A percentile compares a stretch with the other conserved stretches of the same genome.
These are phyloP conservation scores for Olyra latifolia DNA, from an alignment of 176 grass and related monocot genomes.

Conservation along the genomic window DNA sequence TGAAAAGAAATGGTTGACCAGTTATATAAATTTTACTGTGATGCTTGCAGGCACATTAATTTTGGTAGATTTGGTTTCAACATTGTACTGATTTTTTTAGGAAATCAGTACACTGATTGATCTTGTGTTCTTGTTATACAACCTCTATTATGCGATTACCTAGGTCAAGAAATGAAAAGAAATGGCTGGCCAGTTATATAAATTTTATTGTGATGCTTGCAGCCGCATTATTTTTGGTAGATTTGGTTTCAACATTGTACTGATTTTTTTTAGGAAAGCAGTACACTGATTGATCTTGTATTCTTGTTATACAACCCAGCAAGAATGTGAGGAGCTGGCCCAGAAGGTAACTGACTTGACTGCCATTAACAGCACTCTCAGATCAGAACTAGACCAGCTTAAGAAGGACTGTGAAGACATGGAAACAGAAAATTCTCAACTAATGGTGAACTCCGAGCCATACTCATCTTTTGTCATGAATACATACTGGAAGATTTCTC, in stretches of 20 bases:
- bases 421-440: constrained; percentile 55
- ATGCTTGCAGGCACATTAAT: not conserved
- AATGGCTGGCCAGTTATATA: not conserved
- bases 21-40: not conserved
- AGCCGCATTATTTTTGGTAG: not conserved
- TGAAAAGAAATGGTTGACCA: not conserved
- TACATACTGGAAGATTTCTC: not conserved
- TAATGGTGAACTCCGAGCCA: constrained; percentile 41
- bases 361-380: constrained; percentile 33
- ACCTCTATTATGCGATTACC: not conserved
- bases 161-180: not conserved
- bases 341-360: constrained; percentile 56
- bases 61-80: not conserved
- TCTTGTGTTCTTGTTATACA: constrained; percentile 23
- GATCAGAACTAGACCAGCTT: constrained; percentile 52
- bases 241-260: not conserved
- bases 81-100: not conserved
- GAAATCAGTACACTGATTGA: not conserved
- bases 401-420: constrained; percentile 56
- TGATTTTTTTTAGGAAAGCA: not conserved
- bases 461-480: not conserved
- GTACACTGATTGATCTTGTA: not conserved
- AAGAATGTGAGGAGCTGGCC: constrained; percentile 75
- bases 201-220: not conserved
- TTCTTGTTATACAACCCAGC: constrained; percentile 44